Base-by-base conservation (phyloP, 441 rosid species). In the Iberis amara region DNA sequence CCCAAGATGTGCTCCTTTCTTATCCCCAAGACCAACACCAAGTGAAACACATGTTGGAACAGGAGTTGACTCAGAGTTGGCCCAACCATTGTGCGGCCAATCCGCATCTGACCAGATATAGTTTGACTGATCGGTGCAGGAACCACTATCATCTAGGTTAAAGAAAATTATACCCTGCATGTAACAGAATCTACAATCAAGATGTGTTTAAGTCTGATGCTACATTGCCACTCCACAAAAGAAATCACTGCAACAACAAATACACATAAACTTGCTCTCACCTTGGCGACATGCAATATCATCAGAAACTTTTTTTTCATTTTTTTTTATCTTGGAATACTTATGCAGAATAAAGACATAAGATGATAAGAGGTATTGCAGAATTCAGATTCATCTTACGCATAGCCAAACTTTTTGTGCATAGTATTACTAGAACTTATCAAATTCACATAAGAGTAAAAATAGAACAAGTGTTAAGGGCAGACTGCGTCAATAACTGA, bases 61-160 rank as follows among this genome's bases (percentile, higher is more conserved):
- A 24, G 85, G 87, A 35, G 87, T 80, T 67, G 89, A 79, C 73
- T 76, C 87, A 52, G 91, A 76, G 65, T 78, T 82, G 23, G 95
- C 94, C 95, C 98, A 91, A 47, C 94, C 84, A 74, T 88, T 78
- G 52, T 59, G 83, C 53, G 98, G 95, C 95, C 95, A 85, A 64
- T 87, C 96, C 62, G 84, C 89, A 73, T 72, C 77, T 44, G 89
- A 68, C 96, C 95, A 87, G 53, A 81, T 69, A 67, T 75, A 76
- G 47, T 78, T 66, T 44, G 83, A 66, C 64, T 70, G 73, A 53
- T 74, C 75, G 55, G 37, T 55, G 61, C 40, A 72, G 54, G 77
- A 63, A 11, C 61, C 37, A 18, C 53, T 70, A 69, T 79, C 80
- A 65, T 79, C 86, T 82, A 81, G 76, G 63, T 69, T 75, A 71